Evolutionary conservation across 2,329 filamentous ascomycete genomes (phyloP).

Genomic region (Penicillium sp.): DNA sequence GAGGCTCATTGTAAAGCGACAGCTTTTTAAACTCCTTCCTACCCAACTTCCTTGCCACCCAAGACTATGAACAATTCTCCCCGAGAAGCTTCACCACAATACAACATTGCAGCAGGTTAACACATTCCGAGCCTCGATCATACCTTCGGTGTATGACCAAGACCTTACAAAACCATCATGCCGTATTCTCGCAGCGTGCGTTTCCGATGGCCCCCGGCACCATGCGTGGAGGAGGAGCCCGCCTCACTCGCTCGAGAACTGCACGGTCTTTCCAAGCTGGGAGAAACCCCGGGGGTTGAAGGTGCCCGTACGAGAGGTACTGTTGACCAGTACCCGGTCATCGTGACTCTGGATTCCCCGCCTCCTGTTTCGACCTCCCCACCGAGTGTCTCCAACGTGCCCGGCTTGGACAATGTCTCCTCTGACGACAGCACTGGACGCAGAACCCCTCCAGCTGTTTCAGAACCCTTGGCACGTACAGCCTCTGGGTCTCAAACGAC

Average conservation of each 20-base stretch:
- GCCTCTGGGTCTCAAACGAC: constrained; percentile 1
- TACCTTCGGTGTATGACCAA: constrained; percentile 12
- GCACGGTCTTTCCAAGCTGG: constrained; percentile 29
- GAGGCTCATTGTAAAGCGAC: constrained; percentile 5
- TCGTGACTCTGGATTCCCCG: constrained; percentile 33
- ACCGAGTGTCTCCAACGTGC: constrained; percentile 14
- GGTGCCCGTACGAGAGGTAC: constrained; percentile 38
- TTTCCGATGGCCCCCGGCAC: constrained; percentile 42
- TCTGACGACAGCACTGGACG: constrained; percentile 30
- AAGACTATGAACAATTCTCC: constrained; percentile 22
- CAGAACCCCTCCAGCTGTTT: constrained; percentile 23
- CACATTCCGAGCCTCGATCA: background rate
- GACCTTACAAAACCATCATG: constrained; percentile 16
- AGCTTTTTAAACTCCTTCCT: constrained; percentile 4
- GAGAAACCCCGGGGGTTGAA: constrained; percentile 33
- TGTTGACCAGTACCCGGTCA: constrained; percentile 47
- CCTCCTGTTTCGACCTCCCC: constrained; percentile 13
- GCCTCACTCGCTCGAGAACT: constrained; percentile 43
- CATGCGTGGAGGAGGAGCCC: constrained; percentile 47
- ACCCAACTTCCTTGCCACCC: constrained; percentile 8
- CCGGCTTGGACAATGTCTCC: constrained; percentile 24
- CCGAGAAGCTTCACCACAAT: constrained; percentile 11
- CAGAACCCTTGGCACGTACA: background rate
- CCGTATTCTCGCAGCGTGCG: constrained; percentile 25
- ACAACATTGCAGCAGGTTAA: constrained; percentile 26